Conservation (phyloP, 345 rosid species). For the Mallotus nudiflorus region DNA sequence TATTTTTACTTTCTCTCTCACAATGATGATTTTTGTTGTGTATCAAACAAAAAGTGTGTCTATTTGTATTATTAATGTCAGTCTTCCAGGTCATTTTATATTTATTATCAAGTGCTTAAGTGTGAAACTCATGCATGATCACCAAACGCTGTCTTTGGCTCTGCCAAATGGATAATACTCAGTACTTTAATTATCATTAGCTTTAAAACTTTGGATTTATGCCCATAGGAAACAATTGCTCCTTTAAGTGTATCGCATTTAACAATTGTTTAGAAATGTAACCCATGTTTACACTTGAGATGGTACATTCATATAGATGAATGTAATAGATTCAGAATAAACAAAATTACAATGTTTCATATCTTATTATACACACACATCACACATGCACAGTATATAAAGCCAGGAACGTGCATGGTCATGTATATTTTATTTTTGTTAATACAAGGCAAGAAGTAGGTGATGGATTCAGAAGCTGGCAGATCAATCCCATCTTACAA, state of each 20-base stretch:
- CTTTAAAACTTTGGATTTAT: background rate
- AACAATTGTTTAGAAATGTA: too few relatives aligned
- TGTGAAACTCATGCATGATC: slow-evolving; percentile 4
- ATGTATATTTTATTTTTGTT: background rate
- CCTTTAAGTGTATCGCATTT: too few relatives aligned
- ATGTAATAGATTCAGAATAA: too few relatives aligned
- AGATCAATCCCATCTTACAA: background rate
- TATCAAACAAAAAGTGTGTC: background rate
- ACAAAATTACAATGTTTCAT: too few relatives aligned
- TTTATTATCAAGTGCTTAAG: background rate
- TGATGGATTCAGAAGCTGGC: background rate
- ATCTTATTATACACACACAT: too few relatives aligned
- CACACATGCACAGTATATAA: too few relatives aligned
- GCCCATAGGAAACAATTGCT: too few relatives aligned
- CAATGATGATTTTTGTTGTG: slow-evolving; percentile 6
- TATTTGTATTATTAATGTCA: background rate
- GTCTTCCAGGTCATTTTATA: background rate
- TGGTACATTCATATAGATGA: too few relatives aligned
- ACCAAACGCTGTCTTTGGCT: background rate
- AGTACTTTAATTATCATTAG: background rate
- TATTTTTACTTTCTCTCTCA: slow-evolving; percentile 2
- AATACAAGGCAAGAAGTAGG: too few relatives aligned
- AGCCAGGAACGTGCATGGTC: too few relatives aligned
- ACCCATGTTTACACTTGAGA: too few relatives aligned
- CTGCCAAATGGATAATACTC: background rate